Evolutionary conservation across 2,329 filamentous ascomycete species (phyloP).

Genomic region (Penicillium verrucosum): DNA sequence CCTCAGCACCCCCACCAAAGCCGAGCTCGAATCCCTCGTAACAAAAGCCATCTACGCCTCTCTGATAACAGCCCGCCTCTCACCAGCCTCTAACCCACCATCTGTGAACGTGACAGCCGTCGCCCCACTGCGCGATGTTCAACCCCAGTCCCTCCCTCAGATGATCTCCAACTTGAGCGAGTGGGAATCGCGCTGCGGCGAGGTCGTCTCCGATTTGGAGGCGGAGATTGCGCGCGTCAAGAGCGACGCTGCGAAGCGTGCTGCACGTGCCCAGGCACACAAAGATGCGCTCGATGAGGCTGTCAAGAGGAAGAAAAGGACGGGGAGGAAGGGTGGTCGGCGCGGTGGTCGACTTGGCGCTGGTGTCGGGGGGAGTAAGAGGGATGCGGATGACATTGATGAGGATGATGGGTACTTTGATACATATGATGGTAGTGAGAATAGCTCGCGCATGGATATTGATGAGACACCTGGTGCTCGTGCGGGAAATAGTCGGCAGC

Average conservation of each 20-base stretch:
- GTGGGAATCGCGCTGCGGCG: conserved; percentile 77
- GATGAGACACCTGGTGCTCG: conserved; percentile 35
- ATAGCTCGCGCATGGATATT: conserved; percentile 39
- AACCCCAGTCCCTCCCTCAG: conserved; percentile 65
- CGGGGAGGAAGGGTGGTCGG: conserved; percentile 16
- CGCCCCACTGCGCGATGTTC: conserved; percentile 80
- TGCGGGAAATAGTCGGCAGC: conserved; percentile 27
- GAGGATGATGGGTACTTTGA: conserved; percentile 40
- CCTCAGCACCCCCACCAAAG: conserved; percentile 63
- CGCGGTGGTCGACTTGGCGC: conserved; percentile 11
- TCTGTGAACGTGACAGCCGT: conserved; percentile 75
- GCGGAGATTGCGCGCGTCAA: conserved; percentile 68
- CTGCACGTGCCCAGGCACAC: conserved; percentile 50
- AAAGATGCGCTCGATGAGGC: conserved; percentile 51
- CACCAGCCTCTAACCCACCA: conserved; percentile 75
- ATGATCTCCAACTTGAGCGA: conserved; percentile 66
- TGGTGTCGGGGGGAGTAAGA: conserved; percentile 36
- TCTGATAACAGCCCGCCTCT: conserved; percentile 76
- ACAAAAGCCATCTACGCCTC: conserved; percentile 84
- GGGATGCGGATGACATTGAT: conserved; percentile 41
- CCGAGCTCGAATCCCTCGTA: conserved; percentile 79
- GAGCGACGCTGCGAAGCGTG: conserved; percentile 53
- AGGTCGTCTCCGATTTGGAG: conserved; percentile 72
- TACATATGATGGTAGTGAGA: conserved; percentile 24
- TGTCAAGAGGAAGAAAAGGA: conserved; percentile 40